Conservation (phyloP, 352 stramenopile species). For the Phytophthora quininea region DNA sequence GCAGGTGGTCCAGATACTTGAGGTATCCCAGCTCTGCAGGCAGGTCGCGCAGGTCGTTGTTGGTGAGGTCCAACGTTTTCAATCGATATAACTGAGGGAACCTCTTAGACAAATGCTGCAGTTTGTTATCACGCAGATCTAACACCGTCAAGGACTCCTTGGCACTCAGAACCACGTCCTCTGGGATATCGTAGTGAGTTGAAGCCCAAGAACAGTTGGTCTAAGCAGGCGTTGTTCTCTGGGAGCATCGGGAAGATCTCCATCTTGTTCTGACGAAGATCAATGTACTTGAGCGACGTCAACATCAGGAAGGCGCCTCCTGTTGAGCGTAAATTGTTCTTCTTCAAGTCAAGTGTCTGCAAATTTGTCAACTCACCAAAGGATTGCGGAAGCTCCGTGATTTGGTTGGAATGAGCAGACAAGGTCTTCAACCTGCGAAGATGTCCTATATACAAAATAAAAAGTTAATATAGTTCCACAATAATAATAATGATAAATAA, state of each 20-base stretch:
- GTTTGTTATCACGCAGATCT: constrained; percentile 83
- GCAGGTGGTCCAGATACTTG: constrained; percentile 74
- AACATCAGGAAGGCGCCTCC: constrained; percentile 41
- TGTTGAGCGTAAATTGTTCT: constrained; percentile 59
- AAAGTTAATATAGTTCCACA: neutral
- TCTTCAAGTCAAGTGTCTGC: constrained; percentile 73
- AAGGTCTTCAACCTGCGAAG: constrained; percentile 61
- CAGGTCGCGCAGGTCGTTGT: constrained; percentile 82
- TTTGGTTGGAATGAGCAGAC: constrained; percentile 66
- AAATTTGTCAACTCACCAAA: constrained; percentile 54
- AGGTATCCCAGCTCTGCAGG: constrained; percentile 74
- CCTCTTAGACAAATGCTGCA: constrained; percentile 55
- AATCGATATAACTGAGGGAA: constrained; percentile 70
- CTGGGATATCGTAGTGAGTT: constrained; percentile 64
- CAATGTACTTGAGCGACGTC: constrained; percentile 56
- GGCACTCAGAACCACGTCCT: constrained; percentile 48
- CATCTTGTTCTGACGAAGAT: constrained; percentile 80
- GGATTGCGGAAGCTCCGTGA: constrained; percentile 52
- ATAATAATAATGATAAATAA: neutral
- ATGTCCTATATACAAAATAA: constrained; percentile 24
- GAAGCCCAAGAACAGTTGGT: constrained; percentile 80
- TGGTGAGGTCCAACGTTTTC: constrained; percentile 86
- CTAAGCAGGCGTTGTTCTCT: constrained; percentile 43
- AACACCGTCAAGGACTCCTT: constrained; percentile 77
- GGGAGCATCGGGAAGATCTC: constrained; percentile 64